These are phyloP conservation scores for Chloris gayana DNA, from an alignment of 176 grass and related monocot genomes.

Conservation along the genomic window DNA sequence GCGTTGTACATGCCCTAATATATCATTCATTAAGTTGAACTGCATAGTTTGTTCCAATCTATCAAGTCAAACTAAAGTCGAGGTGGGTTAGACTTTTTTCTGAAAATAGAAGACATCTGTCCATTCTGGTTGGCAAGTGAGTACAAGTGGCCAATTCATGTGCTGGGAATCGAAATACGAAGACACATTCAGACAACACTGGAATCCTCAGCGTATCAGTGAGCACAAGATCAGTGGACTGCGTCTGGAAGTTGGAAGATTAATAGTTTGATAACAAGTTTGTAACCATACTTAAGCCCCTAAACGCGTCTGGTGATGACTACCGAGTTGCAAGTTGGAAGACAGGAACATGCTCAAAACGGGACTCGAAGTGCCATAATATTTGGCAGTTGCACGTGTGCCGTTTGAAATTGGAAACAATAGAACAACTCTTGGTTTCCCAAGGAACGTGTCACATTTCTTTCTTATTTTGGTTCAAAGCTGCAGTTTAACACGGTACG, in stretches of 20 bases:
- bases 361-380: not conserved
- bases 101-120: not conserved
- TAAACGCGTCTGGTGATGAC: constrained; percentile 24
- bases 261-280: not conserved
- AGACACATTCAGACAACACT: not conserved
- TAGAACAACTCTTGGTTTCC: not conserved
- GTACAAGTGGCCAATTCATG: not conserved
- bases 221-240: not conserved
- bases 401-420: not conserved
- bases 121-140: constrained; percentile 31
- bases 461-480: not conserved
- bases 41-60: not conserved
- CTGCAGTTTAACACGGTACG: no score
- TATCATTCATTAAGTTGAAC: not conserved
- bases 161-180: not conserved
- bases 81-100: not conserved
- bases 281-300: not conserved
- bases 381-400: constrained; percentile 17
- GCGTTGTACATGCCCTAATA: no score
- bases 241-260: no score
- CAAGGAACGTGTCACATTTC: not conserved
- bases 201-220: constrained; percentile 10
- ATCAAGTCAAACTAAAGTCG: constrained; percentile 1
- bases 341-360: not conserved
- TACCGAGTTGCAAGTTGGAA: not conserved